A percentile compares a stretch with the other conserved stretches of the same genome.
Conservation (phyloP, 2,329 filamentous ascomycete genomes). For the Chaetothyriales sp. region DNA sequence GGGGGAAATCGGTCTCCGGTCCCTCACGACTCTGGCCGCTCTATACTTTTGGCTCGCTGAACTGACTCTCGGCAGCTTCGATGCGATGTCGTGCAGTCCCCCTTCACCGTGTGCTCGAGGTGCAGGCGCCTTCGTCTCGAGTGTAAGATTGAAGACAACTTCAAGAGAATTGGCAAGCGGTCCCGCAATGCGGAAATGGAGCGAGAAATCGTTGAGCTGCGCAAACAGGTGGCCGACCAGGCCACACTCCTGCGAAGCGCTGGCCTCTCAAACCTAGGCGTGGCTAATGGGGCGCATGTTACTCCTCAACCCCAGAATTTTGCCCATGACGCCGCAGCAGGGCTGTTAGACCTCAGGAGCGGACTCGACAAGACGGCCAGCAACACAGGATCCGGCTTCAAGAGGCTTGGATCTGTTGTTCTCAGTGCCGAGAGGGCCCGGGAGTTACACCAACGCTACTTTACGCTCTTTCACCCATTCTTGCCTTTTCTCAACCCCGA, state of each 20-base stretch:
- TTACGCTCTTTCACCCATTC: conserved; percentile 48
- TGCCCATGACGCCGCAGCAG: conserved; percentile 35
- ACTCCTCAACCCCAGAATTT: conserved; percentile 26
- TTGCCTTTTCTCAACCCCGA: conserved; percentile 46
- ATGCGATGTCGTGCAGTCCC: conserved; percentile 52
- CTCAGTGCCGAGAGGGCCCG: conserved; percentile 28
- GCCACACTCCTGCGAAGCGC: conserved; percentile 5
- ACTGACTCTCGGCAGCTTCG: conserved; percentile 36
- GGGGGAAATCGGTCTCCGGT: background rate
- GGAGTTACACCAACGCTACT: conserved; percentile 42
- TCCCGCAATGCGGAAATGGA: conserved; percentile 52
- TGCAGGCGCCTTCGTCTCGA: conserved; percentile 47
- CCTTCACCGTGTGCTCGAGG: conserved; percentile 45
- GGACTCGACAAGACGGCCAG: conserved; percentile 25
- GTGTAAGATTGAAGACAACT: conserved; percentile 54
- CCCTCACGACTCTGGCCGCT: background rate
- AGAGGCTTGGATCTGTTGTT: conserved; percentile 38
- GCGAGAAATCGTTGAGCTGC: conserved; percentile 38
- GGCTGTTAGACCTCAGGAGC: conserved; percentile 34
- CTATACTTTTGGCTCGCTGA: background rate
- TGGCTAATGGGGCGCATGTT: conserved; percentile 4
- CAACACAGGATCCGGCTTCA: conserved; percentile 20
- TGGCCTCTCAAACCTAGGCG: conserved; percentile 1
- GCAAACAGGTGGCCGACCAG: conserved; percentile 31
- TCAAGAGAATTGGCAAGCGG: conserved; percentile 52